Percentiles rank a stretch among this genome's conserved stretches.
These are phyloP conservation scores for Colletotrichum viniferum DNA, from an alignment of 2,329 filamentous ascomycete genomes.

Conservation along the genomic window DNA sequence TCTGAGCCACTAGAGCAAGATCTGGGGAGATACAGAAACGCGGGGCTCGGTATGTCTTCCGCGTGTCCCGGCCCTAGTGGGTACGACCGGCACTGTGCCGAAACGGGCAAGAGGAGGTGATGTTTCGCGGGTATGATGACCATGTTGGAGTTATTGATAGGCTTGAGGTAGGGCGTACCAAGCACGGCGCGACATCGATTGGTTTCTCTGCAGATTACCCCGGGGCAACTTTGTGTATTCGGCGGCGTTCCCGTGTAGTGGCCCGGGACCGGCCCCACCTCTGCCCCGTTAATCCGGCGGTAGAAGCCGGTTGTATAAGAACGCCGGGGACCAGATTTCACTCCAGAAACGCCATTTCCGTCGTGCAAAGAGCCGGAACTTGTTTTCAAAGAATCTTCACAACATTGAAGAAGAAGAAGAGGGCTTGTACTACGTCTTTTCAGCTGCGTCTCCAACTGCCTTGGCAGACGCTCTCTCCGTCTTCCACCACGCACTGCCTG, in stretches of 20 bases:
- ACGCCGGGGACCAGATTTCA: background rate
- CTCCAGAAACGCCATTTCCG: too few species aligned
- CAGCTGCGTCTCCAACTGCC: background rate
- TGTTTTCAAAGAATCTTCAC: too few species aligned
- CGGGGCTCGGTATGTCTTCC: background rate
- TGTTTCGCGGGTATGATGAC: background rate
- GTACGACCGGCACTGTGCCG: background rate
- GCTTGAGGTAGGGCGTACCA: background rate
- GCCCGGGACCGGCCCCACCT: background rate
- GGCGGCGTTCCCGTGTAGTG: background rate
- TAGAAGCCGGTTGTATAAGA: background rate
- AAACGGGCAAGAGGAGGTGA: background rate
- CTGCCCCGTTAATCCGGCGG: background rate
- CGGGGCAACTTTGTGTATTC: accelerated
- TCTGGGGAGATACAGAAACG: background rate
- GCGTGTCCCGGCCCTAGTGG: background rate
- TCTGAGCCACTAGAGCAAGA: background rate
- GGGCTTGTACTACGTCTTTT: accelerated
- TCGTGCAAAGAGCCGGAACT: too few species aligned
- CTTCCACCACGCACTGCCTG: background rate
- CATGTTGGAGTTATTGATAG: too few species aligned
- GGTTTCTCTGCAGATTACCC: background rate
- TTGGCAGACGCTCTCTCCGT: background rate
- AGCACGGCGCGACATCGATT: background rate
- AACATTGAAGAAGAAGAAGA: accelerated